phyloP scores from a whole-genome alignment of 2,329 filamentous ascomycete species.

The Neofusicoccum kwambonambiense region DNA sequence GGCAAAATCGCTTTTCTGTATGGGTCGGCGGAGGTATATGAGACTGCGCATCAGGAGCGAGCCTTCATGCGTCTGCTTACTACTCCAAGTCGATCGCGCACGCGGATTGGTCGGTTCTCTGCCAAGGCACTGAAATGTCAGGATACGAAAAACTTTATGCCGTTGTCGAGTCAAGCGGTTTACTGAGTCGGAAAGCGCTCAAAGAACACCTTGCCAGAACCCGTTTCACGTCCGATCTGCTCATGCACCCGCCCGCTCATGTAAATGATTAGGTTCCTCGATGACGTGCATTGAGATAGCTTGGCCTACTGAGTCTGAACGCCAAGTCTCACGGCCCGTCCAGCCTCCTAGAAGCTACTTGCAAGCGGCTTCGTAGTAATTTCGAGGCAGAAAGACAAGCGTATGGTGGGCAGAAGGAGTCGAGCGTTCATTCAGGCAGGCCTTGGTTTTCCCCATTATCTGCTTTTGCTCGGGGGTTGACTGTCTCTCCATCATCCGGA shows the following conservation, averaged over 20 bases:
- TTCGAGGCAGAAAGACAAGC: too few relatives aligned
- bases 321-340: not conserved
- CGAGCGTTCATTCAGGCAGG: too few relatives aligned
- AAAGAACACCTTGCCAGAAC: not conserved
- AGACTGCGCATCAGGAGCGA: not conserved
- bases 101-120: not conserved
- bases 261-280: too few relatives aligned
- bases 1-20: not conserved
- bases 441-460: too few relatives aligned
- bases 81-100: not conserved
- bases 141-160: conserved; percentile 1
- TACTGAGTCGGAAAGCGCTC: not conserved
- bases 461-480: too few relatives aligned
- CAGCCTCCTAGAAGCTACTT: too few relatives aligned
- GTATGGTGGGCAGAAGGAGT: too few relatives aligned
- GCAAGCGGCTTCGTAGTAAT: too few relatives aligned
- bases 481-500: too few relatives aligned
- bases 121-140: not conserved
- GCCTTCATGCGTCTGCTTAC: not conserved
- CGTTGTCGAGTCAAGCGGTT: not conserved
- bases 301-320: not conserved
- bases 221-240: not conserved
- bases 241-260: not conserved
- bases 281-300: too few relatives aligned
- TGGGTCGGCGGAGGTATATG: not conserved